phyloP scores from a whole-genome alignment of 768 basidiomycete species.

The Coprinellus aureogranulatus region DNA sequence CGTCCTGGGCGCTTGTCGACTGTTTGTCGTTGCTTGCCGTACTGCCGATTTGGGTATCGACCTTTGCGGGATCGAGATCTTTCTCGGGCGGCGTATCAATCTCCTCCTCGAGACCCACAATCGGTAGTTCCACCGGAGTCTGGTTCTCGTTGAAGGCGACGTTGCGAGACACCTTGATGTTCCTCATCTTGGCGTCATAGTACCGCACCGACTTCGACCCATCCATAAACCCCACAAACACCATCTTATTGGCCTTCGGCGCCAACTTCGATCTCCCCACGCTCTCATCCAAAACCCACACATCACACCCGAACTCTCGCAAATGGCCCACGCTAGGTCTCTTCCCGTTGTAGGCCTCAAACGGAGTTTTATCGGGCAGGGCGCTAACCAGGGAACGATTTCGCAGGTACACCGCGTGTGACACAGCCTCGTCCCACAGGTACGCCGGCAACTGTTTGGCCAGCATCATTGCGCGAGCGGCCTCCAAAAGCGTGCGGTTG shows the following conservation, averaged over 20 bases:
- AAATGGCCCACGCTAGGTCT: constrained; percentile 22
- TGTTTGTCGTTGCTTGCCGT: too few species aligned
- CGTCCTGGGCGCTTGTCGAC: too few species aligned
- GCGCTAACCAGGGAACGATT: constrained; percentile 21
- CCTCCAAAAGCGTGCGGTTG: constrained; percentile 33
- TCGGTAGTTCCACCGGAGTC: too few species aligned
- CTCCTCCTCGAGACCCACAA: too few species aligned
- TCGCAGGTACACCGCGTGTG: constrained; percentile 29
- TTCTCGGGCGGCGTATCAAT: too few species aligned
- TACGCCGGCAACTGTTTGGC: constrained; percentile 24
- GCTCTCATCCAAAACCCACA: constrained; percentile 19
- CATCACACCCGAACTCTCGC: constrained; percentile 23
- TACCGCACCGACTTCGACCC: constrained; percentile 22
- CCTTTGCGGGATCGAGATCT: too few species aligned
- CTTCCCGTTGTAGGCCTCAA: constrained; percentile 14
- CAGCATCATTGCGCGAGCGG: constrained; percentile 30
- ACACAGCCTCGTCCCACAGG: constrained; percentile 36
- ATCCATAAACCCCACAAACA: constrained; percentile 13
- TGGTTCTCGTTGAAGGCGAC: constrained; percentile 23
- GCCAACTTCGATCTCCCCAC: constrained; percentile 8
- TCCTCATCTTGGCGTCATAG: constrained; percentile 17
- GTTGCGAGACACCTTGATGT: constrained; percentile 24
- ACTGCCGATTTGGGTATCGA: too few species aligned
- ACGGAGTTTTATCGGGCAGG: constrained; percentile 21
- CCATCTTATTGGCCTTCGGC: constrained; percentile 12